phyloP scores from a whole-genome alignment of 768 basidiomycete genomes.

The Boletus fagicola region DNA sequence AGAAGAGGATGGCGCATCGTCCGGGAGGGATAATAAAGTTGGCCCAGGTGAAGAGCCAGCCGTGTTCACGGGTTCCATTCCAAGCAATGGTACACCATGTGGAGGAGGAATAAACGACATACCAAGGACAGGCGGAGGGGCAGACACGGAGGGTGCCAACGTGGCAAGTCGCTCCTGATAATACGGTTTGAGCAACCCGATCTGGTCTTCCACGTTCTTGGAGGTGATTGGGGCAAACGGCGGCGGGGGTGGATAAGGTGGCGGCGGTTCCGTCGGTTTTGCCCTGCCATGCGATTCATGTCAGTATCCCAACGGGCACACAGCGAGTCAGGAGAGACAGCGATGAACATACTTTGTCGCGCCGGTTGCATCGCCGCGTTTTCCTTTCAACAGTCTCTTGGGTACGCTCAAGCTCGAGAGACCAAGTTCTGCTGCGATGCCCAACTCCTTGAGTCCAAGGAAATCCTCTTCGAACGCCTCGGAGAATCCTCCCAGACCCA shows the following conservation, averaged over 20 bases:
- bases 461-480: conserved; percentile 91
- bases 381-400: conserved; percentile 68
- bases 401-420: conserved; percentile 77
- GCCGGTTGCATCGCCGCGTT: conserved; percentile 43
- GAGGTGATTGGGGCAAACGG: conserved; percentile 72
- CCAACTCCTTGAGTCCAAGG: conserved; percentile 82
- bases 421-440: conserved; percentile 84
- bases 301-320: conserved; percentile 1
- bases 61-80: background rate
- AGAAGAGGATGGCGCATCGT: conserved; percentile 56
- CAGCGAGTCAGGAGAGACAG: background rate
- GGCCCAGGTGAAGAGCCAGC: background rate
- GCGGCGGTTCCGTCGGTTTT: conserved; percentile 71
- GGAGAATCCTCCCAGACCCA: conserved; percentile 77
- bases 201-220: conserved; percentile 68
- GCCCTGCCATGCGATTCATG: conserved; percentile 37
- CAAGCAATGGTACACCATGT: conserved; percentile 1
- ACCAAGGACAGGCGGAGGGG: conserved; percentile 16
- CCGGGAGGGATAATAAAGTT: conserved; percentile 46
- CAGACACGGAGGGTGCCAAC: conserved; percentile 34
- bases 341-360: conserved; percentile 48
- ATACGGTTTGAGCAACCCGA: conserved; percentile 79
- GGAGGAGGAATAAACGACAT: conserved; percentile 19
- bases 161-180: conserved; percentile 58
- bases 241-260: conserved; percentile 83